Base-by-base conservation (phyloP, 2,329 filamentous ascomycete genomes). In the Botrytis deweyae region DNA sequence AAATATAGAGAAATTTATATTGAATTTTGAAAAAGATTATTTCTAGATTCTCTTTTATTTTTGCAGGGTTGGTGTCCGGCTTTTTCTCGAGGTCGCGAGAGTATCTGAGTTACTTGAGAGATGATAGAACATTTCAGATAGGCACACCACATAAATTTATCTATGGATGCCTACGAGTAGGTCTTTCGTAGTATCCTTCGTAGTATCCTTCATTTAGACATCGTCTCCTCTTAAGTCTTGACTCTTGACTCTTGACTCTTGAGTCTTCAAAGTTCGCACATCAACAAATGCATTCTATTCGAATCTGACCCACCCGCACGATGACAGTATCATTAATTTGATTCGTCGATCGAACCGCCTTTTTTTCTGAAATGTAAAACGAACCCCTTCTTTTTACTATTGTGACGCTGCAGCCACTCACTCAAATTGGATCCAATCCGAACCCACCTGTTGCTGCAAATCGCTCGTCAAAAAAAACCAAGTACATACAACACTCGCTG, bases 361-460 rank as follows among this genome's bases (percentile, higher is more conserved):
- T 71, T 64, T 64, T 64, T 63, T 38, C 59, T 33, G n/a, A 72
- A 40, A 40, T 52, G 70, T 72, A 72, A 72, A 66, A 66, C 70
- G 38, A 44, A 72, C 59, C 69, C 70, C 61, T 55, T 70, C 38
- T 36, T 67, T 49, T 52, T 52, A n/a, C 36, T 36, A 42, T 40
- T 64, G 25, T n/a, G 38, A 70, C n/a, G 52, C 36, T 70, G 49
- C 67, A 70, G 67, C 67, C 55, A 58, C 46, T 69, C 66, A 42
- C 40, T 40, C 25, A 69, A 69, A 59, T 69, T 55, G 66, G 49
- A n/a, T 44, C 49, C 49, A 40, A 55, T 44, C 64, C 22, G 25
- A 49, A 59, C 63, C 69, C 67, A 70, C 67, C 59, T 63, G 69
- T 52, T 72, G 44, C 36, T 49, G 55, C 69, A 64, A 65, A 67